phyloP scores from a whole-genome alignment of 345 rosid genomes.

The Aquilaria sinensis region DNA sequence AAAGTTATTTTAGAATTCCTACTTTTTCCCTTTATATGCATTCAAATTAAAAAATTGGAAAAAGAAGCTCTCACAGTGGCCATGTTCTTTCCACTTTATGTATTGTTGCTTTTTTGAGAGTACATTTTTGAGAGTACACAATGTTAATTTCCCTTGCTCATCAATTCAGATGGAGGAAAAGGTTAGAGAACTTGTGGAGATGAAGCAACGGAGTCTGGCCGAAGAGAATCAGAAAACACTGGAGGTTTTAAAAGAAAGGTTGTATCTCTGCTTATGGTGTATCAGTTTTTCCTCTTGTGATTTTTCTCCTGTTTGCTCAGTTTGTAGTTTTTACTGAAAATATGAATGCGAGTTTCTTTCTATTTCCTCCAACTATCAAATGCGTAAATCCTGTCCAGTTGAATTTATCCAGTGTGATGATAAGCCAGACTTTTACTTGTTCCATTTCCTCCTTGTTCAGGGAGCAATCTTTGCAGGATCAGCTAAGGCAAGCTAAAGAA shows the following conservation, averaged over 20 bases:
- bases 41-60: too few species aligned
- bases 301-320: neutral
- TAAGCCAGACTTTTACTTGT: neutral
- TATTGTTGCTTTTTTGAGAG: constrained; percentile 1
- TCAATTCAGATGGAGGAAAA: constrained; percentile 92
- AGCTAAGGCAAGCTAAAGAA: constrained; percentile 91
- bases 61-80: neutral
- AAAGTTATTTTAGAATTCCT: too few species aligned
- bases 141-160: neutral
- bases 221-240: constrained; percentile 98
- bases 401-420: neutral
- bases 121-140: neutral
- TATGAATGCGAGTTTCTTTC: neutral
- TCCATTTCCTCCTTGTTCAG: constrained; percentile 26
- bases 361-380: neutral
- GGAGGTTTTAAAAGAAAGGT: constrained; percentile 92
- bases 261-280: constrained; percentile 7
- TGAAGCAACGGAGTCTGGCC: constrained; percentile 90
- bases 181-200: constrained; percentile 96
- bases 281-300: neutral
- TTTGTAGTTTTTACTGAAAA: neutral
- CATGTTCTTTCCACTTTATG: neutral
- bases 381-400: neutral
- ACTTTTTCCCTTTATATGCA: too few species aligned
- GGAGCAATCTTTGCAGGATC: constrained; percentile 96